Evolutionary conservation across 2,329 filamentous ascomycete genomes (phyloP), one percentile per base, ranked within the genome.

Genomic region (Microdochium paspali): DNA sequence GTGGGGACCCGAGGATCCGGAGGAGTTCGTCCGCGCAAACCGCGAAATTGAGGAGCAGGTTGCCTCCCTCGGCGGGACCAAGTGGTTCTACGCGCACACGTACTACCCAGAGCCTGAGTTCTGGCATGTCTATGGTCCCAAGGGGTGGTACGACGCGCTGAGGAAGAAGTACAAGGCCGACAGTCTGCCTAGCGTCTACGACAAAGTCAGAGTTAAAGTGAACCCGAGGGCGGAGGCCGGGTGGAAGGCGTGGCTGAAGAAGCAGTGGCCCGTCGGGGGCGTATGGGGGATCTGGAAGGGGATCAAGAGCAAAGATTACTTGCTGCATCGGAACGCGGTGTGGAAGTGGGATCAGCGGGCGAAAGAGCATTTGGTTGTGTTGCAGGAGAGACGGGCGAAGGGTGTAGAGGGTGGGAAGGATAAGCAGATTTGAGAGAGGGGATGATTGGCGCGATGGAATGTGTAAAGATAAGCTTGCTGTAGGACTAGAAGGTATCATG

Each of bases 51-150:
- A 94, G 67, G 66, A 70, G 20, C 84, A 85, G 59, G 76, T 90
- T 3, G 70, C 71, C 44, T 73, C 80, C 53, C 74, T 93, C 1
- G 82, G 82, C 44, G 89, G 88, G 2, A 79, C 85, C 70, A 94
- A 94, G 69, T 93, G 87, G 85, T 70, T 94, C 12, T 94, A 95
- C 64, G 87, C 88, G 2, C 85, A 91, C 58, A 85, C 87, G 0
- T 94, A 90, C 67, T 93, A 93, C 63, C 74, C 77, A n/a, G 77
- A 85, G 58, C 67, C 74, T 0, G 79, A 86, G 58, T 89, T 87
- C 65, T 87, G 82, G 82, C 57, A 66, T 28, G 69, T 81, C 46
- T 87, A 87, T 61, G 72, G 71, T 47, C 71, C 78, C 44, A 64
- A 68, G 40, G 56, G 60, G 20, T 79, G 74, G 73, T 88, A 89